Evolutionary conservation across 176 grass and related monocot genomes (phyloP), one percentile per base, ranked within the genome.

Genomic region (Triticum monococcum): DNA sequence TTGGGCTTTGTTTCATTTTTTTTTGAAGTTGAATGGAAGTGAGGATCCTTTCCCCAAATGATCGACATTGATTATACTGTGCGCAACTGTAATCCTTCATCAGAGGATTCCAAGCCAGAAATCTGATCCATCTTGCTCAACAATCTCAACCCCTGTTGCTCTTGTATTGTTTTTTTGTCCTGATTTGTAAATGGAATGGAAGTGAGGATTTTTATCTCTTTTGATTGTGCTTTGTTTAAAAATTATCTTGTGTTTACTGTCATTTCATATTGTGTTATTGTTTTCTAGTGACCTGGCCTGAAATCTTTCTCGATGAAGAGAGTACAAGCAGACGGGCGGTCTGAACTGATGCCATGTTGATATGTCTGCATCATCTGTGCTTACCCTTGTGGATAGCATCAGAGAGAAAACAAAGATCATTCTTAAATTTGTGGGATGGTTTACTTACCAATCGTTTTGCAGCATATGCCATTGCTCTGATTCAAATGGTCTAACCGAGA

Each of bases 261-360:
- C 56, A 4, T 59, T 59, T 22, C 18, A 22, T 20, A 56, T 22
- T 59, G 18, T 57, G 3, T 17, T 17, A 16, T 17, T 59, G 18
- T 22, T 22, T 59, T 59, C 20, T 22, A 20, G 7, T 59, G 56
- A 59, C 64, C 5, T 52, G 14, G 4, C 17, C 48, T 7, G 5
- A 17, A 54, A 54, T 7, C 16, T 54, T 82, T 90, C 90, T 91
- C 93, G 30, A 83, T 93, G 95, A 95, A 28, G 89, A 95, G 83
- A 87, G 61, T 60, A 4, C 8, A 89, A 95, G 93, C 95, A 95
- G 95, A 98, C 95, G 93, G 95, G 93, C 95, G 95, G 95, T 98
- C 95, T 87, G 95, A 98, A 93, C 91, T 95, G 95, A 95, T 98
- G 93, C 91, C 93, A 41, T 93, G 95, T 98, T 98, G 95, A 98